Evolutionary conservation across 1,139 yeast species (phyloP).

Genomic region (Arxiozyma slooffiae): DNA sequence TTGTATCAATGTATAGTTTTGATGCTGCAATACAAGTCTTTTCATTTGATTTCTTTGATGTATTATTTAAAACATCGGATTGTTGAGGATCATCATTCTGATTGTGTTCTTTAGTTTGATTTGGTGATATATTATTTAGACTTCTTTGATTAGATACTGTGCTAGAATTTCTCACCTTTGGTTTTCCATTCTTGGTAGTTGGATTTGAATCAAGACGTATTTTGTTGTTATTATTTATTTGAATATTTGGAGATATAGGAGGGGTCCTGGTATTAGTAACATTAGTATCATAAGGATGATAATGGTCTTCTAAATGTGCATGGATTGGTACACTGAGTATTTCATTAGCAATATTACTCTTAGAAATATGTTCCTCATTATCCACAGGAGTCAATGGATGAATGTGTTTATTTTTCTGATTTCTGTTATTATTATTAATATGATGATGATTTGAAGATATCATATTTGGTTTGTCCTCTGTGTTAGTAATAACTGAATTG

Average conservation of each 20-base stretch:
- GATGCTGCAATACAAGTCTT: constrained; percentile 1
- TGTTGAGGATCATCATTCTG: constrained; percentile 11
- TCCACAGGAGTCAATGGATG: constrained; percentile 4
- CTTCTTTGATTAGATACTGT: background rate
- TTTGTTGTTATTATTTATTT: no score
- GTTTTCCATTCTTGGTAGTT: background rate
- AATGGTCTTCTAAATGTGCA: constrained; percentile 12
- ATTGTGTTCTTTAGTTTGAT: constrained; percentile 28
- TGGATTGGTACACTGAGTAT: constrained; percentile 3
- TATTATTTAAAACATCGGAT: constrained; percentile 11
- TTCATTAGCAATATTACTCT: background rate
- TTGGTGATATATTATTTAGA: constrained; percentile 22
- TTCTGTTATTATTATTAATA: background rate
- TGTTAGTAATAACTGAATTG: background rate
- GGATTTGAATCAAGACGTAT: background rate
- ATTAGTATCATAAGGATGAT: constrained; percentile 7
- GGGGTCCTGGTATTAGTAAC: background rate
- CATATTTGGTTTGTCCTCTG: constrained; percentile 3
- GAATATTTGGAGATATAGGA: background rate
- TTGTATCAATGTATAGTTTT: background rate
- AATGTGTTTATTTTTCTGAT: constrained; percentile 2
- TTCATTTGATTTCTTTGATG: background rate
- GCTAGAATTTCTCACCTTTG: background rate
- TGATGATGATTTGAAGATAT: no score
- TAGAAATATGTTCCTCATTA: background rate